phyloP scores from a whole-genome alignment of 345 rosid species.

The Brassica carinata region DNA sequence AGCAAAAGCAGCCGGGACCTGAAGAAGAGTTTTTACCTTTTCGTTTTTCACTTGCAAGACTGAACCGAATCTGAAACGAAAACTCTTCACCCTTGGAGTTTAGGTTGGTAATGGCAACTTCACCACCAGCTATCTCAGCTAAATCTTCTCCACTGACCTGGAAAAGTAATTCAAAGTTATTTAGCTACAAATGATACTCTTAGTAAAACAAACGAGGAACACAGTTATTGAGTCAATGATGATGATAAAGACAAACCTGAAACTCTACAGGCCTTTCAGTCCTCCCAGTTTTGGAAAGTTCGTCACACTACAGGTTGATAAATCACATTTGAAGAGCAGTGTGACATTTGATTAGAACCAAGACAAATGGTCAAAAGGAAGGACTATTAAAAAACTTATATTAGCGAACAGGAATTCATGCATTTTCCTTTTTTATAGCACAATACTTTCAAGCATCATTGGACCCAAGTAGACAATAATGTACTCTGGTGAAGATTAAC shows the following conservation, averaged over 20 bases:
- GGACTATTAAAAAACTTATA: neutral
- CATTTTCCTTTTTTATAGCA: neutral
- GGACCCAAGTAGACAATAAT: neutral
- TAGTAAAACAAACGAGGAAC: neutral
- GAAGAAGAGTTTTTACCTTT: slow-evolving; percentile 28
- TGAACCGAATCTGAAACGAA: slow-evolving; percentile 51
- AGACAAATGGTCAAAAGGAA: slow-evolving; percentile 3
- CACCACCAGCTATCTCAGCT: slow-evolving; percentile 66
- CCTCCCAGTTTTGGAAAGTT: slow-evolving; percentile 49
- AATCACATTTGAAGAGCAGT: neutral
- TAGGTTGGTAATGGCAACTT: slow-evolving; percentile 65
- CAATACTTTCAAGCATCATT: neutral
- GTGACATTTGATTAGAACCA: neutral
- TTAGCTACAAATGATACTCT: slow-evolving; percentile 6
- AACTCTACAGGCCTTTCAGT: slow-evolving; percentile 61
- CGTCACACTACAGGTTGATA: slow-evolving; percentile 58
- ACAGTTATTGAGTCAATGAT: neutral
- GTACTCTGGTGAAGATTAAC: neutral
- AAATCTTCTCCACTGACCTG: slow-evolving; percentile 68
- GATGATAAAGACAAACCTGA: slow-evolving; percentile 43
- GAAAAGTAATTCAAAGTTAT: slow-evolving; percentile 25
- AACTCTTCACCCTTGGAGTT: slow-evolving; percentile 63
- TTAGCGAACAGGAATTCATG: neutral
- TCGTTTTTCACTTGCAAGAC: slow-evolving; percentile 14
- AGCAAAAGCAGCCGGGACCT: neutral